Evolutionary conservation across 2,329 filamentous ascomycete genomes (phyloP).

Genomic region (Fusarium algeriense): DNA sequence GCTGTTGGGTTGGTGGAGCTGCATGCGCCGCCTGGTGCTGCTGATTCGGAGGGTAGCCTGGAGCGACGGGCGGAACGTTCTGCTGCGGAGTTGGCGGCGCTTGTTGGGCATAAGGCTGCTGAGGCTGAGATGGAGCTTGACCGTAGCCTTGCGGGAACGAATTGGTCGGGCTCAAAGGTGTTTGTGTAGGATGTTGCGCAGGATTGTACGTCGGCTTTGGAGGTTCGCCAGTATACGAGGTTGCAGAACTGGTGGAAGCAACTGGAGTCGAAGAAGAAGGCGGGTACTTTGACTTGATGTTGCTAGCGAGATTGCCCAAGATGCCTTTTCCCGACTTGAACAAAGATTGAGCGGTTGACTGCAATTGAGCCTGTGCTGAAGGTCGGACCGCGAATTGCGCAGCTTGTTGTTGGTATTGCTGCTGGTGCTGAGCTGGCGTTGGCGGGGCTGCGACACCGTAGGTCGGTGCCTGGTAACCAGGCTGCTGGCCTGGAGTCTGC

Average conservation of each 20-base stretch:
- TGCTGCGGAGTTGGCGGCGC: constrained; percentile 14
- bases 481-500: not conserved
- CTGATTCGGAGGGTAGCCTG: not conserved
- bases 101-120: not conserved
- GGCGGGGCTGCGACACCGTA: constrained; percentile 27
- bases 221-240: not conserved
- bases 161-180: not conserved
- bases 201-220: constrained; percentile 20
- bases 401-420: constrained; percentile 18
- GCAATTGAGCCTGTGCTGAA: not conserved
- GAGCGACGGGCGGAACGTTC: not conserved
- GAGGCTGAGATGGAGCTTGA: not conserved
- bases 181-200: constrained; percentile 9
- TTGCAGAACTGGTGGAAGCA: not conserved
- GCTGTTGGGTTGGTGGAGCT: not conserved
- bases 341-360: constrained; percentile 25
- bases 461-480: not conserved
- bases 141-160: constrained; percentile 1
- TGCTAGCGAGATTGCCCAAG: constrained; percentile 25
- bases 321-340: constrained; percentile 24
- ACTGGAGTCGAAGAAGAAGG: not conserved
- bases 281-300: constrained; percentile 36
- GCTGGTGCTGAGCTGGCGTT: constrained; percentile 12
- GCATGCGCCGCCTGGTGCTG: constrained; percentile 13
- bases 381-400: constrained; percentile 28